Evolutionary conservation across 768 basidiomycete species (phyloP).

Genomic region (Mycena maculata): DNA sequence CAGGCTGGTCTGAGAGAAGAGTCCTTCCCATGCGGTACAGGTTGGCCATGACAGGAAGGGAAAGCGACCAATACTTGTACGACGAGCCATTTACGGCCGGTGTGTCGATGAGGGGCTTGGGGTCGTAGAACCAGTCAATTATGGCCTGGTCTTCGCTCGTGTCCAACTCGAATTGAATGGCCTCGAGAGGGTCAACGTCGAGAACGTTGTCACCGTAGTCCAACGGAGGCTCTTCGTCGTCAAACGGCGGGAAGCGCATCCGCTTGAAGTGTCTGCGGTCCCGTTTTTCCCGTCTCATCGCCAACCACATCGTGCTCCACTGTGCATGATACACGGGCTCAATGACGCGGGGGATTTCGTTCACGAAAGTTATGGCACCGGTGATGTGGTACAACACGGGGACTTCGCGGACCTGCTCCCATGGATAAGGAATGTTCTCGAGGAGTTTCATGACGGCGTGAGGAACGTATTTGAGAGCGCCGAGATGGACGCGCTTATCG

Average conservation of each 20-base stretch:
- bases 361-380: conserved; percentile 99
- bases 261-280: conserved; percentile 99
- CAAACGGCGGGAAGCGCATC: conserved; percentile 99
- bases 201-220: conserved; percentile 99
- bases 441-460: conserved; percentile 99
- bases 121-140: conserved; percentile 98
- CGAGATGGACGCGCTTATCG: conserved; percentile 99
- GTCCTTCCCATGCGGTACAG: conserved; percentile 95
- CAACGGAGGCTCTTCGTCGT: conserved; percentile 98
- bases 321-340: conserved; percentile 99
- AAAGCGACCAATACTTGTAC: conserved; percentile 93
- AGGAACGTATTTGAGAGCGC: conserved; percentile 97
- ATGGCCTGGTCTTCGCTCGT: conserved; percentile 91
- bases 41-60: conserved; percentile 96
- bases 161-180: conserved; percentile 96
- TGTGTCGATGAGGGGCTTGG: conserved; percentile 92
- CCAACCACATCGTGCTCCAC: conserved; percentile 99
- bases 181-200: conserved; percentile 97
- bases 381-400: conserved; percentile 99
- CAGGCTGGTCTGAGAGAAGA: conserved; percentile 91
- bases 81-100: conserved; percentile 92
- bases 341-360: conserved; percentile 95
- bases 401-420: conserved; percentile 99
- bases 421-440: conserved; percentile 97
- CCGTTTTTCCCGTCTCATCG: conserved; percentile 98